These are phyloP conservation scores for Coriolopsis trogii DNA, from an alignment of 1,284 basidiomycete genomes.

Conservation along the genomic window DNA sequence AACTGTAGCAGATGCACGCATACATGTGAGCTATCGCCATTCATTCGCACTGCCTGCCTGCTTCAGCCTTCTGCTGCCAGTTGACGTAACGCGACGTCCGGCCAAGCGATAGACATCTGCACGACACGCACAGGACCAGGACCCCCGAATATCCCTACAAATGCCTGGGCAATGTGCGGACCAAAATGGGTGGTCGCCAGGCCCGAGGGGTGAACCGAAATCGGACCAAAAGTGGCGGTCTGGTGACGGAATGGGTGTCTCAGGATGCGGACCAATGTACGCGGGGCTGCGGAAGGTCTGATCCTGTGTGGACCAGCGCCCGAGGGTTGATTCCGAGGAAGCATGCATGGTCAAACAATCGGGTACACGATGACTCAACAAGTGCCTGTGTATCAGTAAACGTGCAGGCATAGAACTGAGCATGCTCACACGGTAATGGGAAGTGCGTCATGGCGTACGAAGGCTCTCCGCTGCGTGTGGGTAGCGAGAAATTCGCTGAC, in stretches of 20 bases:
- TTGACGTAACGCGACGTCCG: conserved; percentile 22
- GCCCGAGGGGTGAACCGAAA: too few species aligned
- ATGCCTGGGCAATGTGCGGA: too few species aligned
- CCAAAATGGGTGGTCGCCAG: too few species aligned
- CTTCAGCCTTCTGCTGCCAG: conserved; percentile 7
- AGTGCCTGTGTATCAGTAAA: not conserved
- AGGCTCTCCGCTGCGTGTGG: too few species aligned
- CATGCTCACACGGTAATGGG: not conserved
- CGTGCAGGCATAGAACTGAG: conserved; percentile 1
- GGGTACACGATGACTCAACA: not conserved
- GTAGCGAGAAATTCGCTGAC: too few species aligned
- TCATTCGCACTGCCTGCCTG: conserved; percentile 6
- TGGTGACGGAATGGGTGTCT: too few species aligned
- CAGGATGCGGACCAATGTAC: too few species aligned
- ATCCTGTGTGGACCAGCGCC: conserved; percentile 8
- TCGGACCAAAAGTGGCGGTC: too few species aligned
- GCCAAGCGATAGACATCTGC: conserved; percentile 10
- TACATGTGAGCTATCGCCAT: conserved; percentile 11
- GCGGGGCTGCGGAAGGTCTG: conserved; percentile 10
- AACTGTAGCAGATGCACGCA: conserved; percentile 5
- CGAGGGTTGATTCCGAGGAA: not conserved
- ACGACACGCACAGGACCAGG: conserved; percentile 13
- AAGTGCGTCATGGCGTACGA: too few species aligned
- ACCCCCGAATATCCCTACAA: not conserved
- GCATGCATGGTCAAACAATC: not conserved